phyloP scores from a whole-genome alignment of 805 yeast genomes.

The Lipomyces anomalus region DNA sequence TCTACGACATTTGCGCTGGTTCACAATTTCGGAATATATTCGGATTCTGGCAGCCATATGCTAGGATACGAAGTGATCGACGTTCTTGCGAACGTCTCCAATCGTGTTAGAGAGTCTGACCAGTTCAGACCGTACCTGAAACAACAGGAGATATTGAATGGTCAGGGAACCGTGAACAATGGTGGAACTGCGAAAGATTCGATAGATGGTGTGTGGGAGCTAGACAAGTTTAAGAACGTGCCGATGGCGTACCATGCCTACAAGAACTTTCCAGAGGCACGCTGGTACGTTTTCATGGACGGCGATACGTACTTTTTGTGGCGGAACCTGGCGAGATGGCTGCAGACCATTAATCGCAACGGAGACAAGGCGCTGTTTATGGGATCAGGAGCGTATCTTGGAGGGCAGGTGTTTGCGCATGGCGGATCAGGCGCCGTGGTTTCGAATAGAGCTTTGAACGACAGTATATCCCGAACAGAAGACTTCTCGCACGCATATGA shows the following conservation, averaged over 20 bases:
- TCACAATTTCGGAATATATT: constrained; percentile 33
- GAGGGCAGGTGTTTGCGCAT: constrained; percentile 32
- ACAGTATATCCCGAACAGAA: constrained; percentile 26
- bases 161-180: constrained; percentile 26
- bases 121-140: constrained; percentile 29
- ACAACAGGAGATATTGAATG: constrained; percentile 24
- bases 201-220: constrained; percentile 31
- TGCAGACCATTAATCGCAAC: constrained; percentile 27
- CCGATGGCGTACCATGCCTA: constrained; percentile 37
- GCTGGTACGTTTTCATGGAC: constrained; percentile 37
- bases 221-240: constrained; percentile 36
- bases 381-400: constrained; percentile 30
- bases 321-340: constrained; percentile 28
- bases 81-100: constrained; percentile 25
- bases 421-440: constrained; percentile 38
- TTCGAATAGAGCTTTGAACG: constrained; percentile 31
- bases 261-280: constrained; percentile 23
- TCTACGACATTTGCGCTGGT: constrained; percentile 33
- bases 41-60: constrained; percentile 32
- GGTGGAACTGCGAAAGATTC: constrained; percentile 5
- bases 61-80: constrained; percentile 34
- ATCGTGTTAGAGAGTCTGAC: constrained; percentile 8
- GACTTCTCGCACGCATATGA: constrained; percentile 24
- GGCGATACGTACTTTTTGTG: constrained; percentile 32
- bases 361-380: constrained; percentile 31